Evolutionary conservation across 2,329 filamentous ascomycete species (phyloP).

Genomic region (Penicillium sp.): DNA sequence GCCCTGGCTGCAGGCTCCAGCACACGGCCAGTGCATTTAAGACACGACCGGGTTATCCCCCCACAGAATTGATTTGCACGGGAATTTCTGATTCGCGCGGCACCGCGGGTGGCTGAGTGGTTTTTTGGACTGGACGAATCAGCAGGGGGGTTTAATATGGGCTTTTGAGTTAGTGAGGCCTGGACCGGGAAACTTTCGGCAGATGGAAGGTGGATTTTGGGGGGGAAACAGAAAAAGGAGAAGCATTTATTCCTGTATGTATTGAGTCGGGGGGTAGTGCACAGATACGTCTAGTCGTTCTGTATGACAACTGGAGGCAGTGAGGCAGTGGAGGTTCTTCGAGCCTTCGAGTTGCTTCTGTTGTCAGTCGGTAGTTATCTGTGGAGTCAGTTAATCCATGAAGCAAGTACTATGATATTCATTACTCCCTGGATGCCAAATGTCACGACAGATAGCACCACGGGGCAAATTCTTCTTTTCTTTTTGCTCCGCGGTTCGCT

Average conservation of each 20-base stretch:
- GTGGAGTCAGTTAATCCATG: not conserved
- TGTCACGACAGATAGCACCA: not conserved
- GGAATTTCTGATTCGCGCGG: slow-evolving; percentile 21
- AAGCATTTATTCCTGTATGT: not conserved
- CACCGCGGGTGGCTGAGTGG: slow-evolving; percentile 4
- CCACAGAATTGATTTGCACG: slow-evolving; percentile 15
- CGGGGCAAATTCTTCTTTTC: not conserved
- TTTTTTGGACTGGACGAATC: slow-evolving; percentile 14
- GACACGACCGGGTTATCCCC: slow-evolving; percentile 19
- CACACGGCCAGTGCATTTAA: slow-evolving; percentile 29
- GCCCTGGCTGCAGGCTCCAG: slow-evolving; percentile 18
- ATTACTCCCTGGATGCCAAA: not conserved
- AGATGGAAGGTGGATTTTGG: slow-evolving; percentile 21
- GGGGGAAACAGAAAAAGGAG: not conserved
- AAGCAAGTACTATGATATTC: not conserved
- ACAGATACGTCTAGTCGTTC: not conserved
- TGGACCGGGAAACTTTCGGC: slow-evolving; percentile 22
- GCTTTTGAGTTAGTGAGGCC: slow-evolving; percentile 10
- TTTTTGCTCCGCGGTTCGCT: not conserved
- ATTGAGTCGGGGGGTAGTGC: not conserved
- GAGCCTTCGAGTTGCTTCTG: not conserved
- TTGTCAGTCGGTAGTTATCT: not conserved
- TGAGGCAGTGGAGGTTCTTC: too few species aligned
- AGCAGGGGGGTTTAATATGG: slow-evolving; percentile 6
- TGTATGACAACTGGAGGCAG: too few species aligned